Evolutionary conservation across 2,329 filamentous ascomycete genomes (phyloP), one percentile per base, ranked within the genome.

Genomic region (Pyricularia sp.): DNA sequence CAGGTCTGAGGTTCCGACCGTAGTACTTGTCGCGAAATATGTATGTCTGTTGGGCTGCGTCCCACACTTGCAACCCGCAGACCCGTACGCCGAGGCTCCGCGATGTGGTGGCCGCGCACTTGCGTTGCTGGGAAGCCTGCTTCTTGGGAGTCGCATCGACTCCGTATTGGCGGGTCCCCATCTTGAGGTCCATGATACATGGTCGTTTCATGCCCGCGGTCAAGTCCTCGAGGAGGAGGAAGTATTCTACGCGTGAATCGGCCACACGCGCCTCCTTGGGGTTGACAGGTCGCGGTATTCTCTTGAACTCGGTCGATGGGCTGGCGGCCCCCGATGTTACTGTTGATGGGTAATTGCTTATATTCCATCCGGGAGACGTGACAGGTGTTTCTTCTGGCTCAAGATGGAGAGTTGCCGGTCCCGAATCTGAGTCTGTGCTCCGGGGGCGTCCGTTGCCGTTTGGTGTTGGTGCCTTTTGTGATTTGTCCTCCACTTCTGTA

Each of bases 1-100:
- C 95, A 2, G 91, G 93, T 78, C 94, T 94, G 42, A 99, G 82
- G 73, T 92, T 88, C 68, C 95, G 90, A 1, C 95, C 95, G 76
- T 93, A 97, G 78, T 99, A 99, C 79, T 99, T 99, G 84, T 99
- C 95, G 77, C 97, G 92, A 76, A 98, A 99, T n/a, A 94, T 84
- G 76, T 97, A 97, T 65, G 87, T 89, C 75, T 96, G 88, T 50
- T 88, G 90, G 72, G 89, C 89, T 26, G 89, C 90, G 76, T 98
- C 94, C 93, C 94, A 99, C 0, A 97, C 93, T 77, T 99, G 95
- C 81, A 99, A 90, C 4, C 95, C 95, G 76, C 95, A 99, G 4
- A 99, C 90, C 25, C 95, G 89, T 2, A 99, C 95, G 4, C 95
- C 95, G 0, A 99, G 86, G 77, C 96, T 90, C 70, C 90, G 89